Percentiles rank a stretch among this genome's conserved stretches.
Evolutionary conservation across 1,284 basidiomycete species (phyloP).

Genomic region (Meira miltonrushii): DNA sequence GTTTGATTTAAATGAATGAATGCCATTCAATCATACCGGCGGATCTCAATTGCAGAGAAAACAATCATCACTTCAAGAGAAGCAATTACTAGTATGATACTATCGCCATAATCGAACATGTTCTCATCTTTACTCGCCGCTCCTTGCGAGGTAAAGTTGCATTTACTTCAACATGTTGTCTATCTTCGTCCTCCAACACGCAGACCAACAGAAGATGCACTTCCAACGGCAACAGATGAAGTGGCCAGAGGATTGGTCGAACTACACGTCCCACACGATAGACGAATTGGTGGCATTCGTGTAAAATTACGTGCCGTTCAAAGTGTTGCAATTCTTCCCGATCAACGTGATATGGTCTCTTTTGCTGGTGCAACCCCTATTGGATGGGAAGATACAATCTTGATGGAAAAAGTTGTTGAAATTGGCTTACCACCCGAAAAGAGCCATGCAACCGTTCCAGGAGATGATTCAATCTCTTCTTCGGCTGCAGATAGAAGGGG

Average conservation of each 20-base stretch:
- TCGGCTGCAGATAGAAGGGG: slow-evolving; percentile 24
- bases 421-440: slow-evolving; percentile 30
- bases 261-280: slow-evolving; percentile 42
- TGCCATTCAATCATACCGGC: too few species aligned
- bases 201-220: slow-evolving; percentile 30
- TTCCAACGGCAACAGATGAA: slow-evolving; percentile 47
- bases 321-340: slow-evolving; percentile 40
- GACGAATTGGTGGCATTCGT: slow-evolving; percentile 46
- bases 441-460: slow-evolving; percentile 19
- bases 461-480: slow-evolving; percentile 30
- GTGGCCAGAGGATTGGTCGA: slow-evolving; percentile 49
- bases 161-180: slow-evolving; percentile 46
- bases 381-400: slow-evolving; percentile 45
- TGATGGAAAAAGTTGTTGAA: slow-evolving; percentile 47
- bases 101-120: neutral
- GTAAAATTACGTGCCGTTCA: slow-evolving; percentile 46
- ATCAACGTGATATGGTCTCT: slow-evolving; percentile 17
- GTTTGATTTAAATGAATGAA: too few species aligned
- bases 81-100: neutral
- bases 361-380: slow-evolving; percentile 25
- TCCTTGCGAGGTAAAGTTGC: slow-evolving; percentile 19
- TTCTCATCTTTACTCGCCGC: slow-evolving; percentile 13
- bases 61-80: slow-evolving; percentile 1
- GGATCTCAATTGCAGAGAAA: neutral
- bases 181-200: slow-evolving; percentile 46